Evolutionary conservation across 176 grass and related monocot species (phyloP), one percentile per base, ranked within the genome.

Genomic region (Aechmea fasciata): DNA sequence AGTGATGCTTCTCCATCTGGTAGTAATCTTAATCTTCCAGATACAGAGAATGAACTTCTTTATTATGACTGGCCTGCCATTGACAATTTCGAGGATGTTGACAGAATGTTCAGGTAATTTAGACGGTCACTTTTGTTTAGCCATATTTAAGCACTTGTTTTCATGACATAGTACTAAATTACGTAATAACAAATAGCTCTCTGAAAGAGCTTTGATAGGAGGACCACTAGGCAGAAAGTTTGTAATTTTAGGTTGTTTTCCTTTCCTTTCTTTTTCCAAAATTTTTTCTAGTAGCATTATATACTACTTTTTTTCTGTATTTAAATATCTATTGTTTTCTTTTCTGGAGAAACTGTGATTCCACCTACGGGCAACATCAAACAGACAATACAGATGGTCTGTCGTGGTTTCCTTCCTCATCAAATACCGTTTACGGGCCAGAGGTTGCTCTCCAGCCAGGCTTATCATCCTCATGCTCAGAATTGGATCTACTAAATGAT

Each of bases 21-120:
- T 70, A 75, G 70, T 75, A 75, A 83, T 77, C 54, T 77, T 2
- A 72, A 61, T 33, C 64, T 70, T 79, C 54, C 29, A 1, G 74
- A 78, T 70, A 77, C 72, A 67, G 85, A 86, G 70, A 85, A 80
- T 88, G 87, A 96, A 82, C 73, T 96, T 54, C 78, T 72, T 69
- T 90, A 89, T 71, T 87, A 87, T 48, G 88, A 96, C 68, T 96
- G 92, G 92, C 86, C 83, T 61, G 71, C 76, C 53, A 96, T 96
- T 52, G 92, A 89, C 63, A 92, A 92, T 84, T 92, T 89, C 19
- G 88, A 91, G 75, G 92, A 92, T 72, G 81, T 96, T 5, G 92
- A 92, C 47, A 84, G 70, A 80, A 74, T 96, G 57, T 96, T 96
- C 88, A 96, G 92, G 92, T 96, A 90, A 67, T 77, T 64, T 17